Base-by-base conservation (phyloP, 2,329 filamentous ascomycete species). In the Rutstroemia sp. region DNA sequence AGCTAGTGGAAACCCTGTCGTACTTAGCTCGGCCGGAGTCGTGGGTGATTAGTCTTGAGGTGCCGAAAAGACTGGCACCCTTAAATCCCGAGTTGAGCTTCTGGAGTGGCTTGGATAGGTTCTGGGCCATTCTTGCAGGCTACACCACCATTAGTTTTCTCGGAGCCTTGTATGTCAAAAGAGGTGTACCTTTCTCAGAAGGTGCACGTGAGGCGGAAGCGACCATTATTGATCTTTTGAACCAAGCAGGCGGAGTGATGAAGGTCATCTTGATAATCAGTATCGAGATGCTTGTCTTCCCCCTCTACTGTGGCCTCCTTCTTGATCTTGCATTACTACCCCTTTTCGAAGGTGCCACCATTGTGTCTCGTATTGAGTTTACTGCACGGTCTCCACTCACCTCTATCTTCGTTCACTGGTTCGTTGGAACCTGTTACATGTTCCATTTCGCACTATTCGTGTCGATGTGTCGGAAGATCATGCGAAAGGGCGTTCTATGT, bases 391-490 rank as follows among this genome's bases (percentile, higher is more conserved):
- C 87, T 59, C 94, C 94, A 0, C 80, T 92, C 63, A 96, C 91
- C 0, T 96, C 92, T 14, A 83, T 95, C 14, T 99, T 99, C 70
- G 88, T 97, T 52, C 94, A 99, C 71, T 99, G 94, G 94, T 99
- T 99, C 68, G 87, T 96, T 56, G 94, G 94, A 49, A 99, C 94
- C 3, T 95, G 92, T 61, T 99, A 99, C 72, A 99, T 99, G 95
- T 99, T 99, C 74, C 94, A 99, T 70, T 99, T 99, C 70, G 94
- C 94, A 5, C 80, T 99, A 3, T 99, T 99, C 69, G 94, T 99
- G 17, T 95, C 92, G 56, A 97, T 99, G 92, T 99, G 94, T 72
- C 86, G 94, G 60, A 96, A 96, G 75, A 96, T 97, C 58, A 89
- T 99, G 86, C 86, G 94, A 61, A 90, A 84, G 63, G 94, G 94